phyloP scores from a whole-genome alignment of 352 stramenopile species.

The Phytophthora cactorum region DNA sequence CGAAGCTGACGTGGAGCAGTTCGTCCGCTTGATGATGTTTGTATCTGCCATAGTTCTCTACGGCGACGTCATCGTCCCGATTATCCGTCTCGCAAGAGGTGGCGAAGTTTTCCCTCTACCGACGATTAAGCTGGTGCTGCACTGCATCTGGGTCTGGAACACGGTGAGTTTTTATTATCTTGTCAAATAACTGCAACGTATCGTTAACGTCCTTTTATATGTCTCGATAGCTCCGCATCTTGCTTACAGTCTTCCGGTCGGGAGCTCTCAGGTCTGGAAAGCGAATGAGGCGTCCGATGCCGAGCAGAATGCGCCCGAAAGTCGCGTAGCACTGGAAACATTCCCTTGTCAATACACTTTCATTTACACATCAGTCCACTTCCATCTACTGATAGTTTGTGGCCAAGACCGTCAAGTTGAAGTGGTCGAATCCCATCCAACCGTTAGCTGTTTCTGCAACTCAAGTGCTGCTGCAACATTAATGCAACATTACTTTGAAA shows the following conservation, averaged over 20 bases:
- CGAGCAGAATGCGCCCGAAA: constrained; percentile 29
- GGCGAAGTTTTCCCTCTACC: constrained; percentile 15
- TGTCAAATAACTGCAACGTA: neutral
- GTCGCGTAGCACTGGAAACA: constrained; percentile 13
- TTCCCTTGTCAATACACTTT: neutral
- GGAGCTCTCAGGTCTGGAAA: constrained; percentile 26
- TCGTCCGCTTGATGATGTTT: constrained; percentile 63
- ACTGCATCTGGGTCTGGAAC: constrained; percentile 54
- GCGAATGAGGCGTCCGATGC: constrained; percentile 12
- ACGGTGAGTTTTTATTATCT: constrained; percentile 27
- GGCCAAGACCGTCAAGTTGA: neutral
- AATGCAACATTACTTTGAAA: constrained; percentile 39
- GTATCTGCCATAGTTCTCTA: constrained; percentile 60
- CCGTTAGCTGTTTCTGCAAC: neutral
- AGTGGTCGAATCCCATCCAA: constrained; percentile 2
- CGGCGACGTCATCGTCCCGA: constrained; percentile 59
- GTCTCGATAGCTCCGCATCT: constrained; percentile 33
- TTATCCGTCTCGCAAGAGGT: constrained; percentile 26
- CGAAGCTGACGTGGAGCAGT: constrained; percentile 40
- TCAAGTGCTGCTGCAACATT: constrained; percentile 31
- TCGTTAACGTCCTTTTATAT: neutral
- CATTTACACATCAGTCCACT: neutral
- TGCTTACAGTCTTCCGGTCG: constrained; percentile 45
- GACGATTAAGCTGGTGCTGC: constrained; percentile 34
- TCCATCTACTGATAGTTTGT: no score